Percentiles rank a stretch among this genome's conserved stretches.
phyloP scores from a whole-genome alignment of 257 asterid genomes.

The Ilex aquifolium region DNA sequence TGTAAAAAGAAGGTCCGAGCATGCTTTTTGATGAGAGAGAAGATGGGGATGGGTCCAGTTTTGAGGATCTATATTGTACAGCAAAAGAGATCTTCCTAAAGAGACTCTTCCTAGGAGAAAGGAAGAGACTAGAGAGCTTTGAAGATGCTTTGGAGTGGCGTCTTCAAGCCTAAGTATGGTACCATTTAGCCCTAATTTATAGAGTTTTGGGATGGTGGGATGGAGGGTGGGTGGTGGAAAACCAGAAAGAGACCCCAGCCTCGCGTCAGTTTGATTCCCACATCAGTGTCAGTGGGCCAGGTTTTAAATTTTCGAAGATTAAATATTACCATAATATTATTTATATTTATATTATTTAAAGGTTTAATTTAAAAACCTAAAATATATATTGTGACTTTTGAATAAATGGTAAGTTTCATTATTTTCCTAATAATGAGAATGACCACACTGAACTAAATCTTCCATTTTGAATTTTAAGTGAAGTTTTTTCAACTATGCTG shows the following conservation, averaged over 20 bases:
- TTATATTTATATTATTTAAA: too few relatives aligned
- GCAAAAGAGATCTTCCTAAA: background rate
- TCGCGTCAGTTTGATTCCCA: slow-evolving; percentile 15
- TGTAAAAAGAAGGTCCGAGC: slow-evolving; percentile 38
- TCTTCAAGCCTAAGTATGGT: slow-evolving; percentile 61
- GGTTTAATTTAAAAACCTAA: too few relatives aligned
- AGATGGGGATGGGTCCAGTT: slow-evolving; percentile 14
- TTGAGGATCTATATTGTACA: background rate
- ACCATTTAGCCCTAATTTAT: slow-evolving; percentile 40
- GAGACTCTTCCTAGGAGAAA: background rate
- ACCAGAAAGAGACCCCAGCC: slow-evolving; percentile 1
- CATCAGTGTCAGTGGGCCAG: slow-evolving; percentile 14
- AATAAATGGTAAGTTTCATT: too few relatives aligned
- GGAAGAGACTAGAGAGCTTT: slow-evolving; percentile 1
- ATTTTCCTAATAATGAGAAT: too few relatives aligned
- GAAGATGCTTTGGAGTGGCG: slow-evolving; percentile 28
- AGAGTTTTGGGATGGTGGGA: slow-evolving; percentile 16
- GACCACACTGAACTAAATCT: too few relatives aligned
- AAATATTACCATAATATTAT: too few relatives aligned
- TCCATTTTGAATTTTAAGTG: too few relatives aligned
- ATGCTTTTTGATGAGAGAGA: slow-evolving; percentile 16
- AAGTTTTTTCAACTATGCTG: too few relatives aligned
- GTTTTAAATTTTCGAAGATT: background rate
- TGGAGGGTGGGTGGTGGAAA: slow-evolving; percentile 11
- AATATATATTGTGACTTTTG: too few relatives aligned